Percentiles rank a stretch among this genome's conserved stretches.
These are phyloP conservation scores for Aspergillus olivimuriae DNA, from an alignment of 495 filamentous ascomycete genomes.

Conservation along the genomic window DNA sequence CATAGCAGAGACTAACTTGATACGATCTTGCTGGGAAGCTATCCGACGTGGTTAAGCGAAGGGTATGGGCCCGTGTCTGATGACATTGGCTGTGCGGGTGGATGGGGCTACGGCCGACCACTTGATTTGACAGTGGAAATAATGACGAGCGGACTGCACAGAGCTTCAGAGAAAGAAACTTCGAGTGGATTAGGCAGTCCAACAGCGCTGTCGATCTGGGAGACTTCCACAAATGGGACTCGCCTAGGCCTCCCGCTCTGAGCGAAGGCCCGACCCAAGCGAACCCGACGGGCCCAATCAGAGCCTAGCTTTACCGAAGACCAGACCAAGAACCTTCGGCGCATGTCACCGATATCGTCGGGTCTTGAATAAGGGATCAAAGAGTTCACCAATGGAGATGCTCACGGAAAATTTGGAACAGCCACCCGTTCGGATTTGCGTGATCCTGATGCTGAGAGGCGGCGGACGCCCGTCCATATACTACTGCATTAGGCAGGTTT, in stretches of 20 bases:
- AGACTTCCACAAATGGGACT: conserved; percentile 7
- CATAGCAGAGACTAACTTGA: not conserved
- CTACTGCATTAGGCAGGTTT: too few relatives aligned
- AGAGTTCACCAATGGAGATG: too few relatives aligned
- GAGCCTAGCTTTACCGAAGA: conserved; percentile 30
- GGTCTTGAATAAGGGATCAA: too few relatives aligned
- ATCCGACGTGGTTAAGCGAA: conserved; percentile 1
- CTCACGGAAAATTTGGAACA: too few relatives aligned
- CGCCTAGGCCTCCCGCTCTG: conserved; percentile 40
- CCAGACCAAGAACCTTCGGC: too few relatives aligned
- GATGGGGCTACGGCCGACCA: not conserved
- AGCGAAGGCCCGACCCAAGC: conserved; percentile 26
- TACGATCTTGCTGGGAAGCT: not conserved
- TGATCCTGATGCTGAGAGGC: too few relatives aligned
- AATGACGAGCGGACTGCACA: conserved; percentile 3
- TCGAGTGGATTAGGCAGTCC: not conserved
- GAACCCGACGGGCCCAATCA: conserved; percentile 28
- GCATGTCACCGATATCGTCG: too few relatives aligned
- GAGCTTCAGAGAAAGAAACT: not conserved
- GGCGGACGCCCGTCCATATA: too few relatives aligned
- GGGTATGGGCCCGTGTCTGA: not conserved
- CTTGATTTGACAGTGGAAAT: conserved; percentile 1
- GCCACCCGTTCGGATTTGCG: too few relatives aligned
- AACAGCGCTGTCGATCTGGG: not conserved
- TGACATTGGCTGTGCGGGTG: conserved; percentile 1